Evolutionary conservation across 202 grass and related monocot genomes (phyloP).

Genomic region (Musa balbisiana): DNA sequence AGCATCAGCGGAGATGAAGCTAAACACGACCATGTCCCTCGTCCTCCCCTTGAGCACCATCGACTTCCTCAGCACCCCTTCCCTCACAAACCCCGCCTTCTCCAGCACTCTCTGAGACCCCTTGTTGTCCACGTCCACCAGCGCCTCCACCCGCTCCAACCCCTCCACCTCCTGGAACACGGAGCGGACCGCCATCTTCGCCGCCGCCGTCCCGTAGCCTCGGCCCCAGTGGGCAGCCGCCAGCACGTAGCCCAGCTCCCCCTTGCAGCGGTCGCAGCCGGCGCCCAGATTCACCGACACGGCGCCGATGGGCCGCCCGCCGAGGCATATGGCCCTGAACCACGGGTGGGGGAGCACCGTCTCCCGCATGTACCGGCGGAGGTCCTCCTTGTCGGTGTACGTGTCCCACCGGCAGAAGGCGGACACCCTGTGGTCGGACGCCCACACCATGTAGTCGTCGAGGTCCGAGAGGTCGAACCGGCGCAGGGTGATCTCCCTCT

Average conservation of each 20-base stretch:
- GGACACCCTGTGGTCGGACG: constrained; percentile 63
- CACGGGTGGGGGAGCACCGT: constrained; percentile 67
- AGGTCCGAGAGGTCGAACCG: constrained; percentile 52
- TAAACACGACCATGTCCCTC: constrained; percentile 56
- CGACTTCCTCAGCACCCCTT: constrained; percentile 54
- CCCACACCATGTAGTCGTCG: constrained; percentile 70
- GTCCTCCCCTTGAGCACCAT: constrained; percentile 41
- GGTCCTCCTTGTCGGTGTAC: constrained; percentile 47
- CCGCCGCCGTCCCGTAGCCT: constrained; percentile 56
- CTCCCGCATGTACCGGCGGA: constrained; percentile 49
- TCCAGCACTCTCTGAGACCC: constrained; percentile 76
- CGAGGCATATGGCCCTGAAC: constrained; percentile 66
- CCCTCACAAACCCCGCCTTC: constrained; percentile 67
- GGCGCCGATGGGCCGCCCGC: constrained; percentile 32
- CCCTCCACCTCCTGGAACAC: constrained; percentile 45
- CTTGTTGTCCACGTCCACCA: constrained; percentile 52
- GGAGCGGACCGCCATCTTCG: constrained; percentile 18
- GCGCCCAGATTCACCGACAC: constrained; percentile 46
- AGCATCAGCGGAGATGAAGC: constrained; percentile 31
- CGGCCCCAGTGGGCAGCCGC: constrained; percentile 51
- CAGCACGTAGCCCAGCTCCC: constrained; percentile 65
- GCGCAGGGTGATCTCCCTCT: constrained; percentile 41
- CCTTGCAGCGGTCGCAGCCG: constrained; percentile 29
- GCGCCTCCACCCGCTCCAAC: constrained; percentile 56
- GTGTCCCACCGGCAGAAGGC: constrained; percentile 55